phyloP scores from a whole-genome alignment of 78 protist genomes.

The Dictyostelium citrinum region DNA sequence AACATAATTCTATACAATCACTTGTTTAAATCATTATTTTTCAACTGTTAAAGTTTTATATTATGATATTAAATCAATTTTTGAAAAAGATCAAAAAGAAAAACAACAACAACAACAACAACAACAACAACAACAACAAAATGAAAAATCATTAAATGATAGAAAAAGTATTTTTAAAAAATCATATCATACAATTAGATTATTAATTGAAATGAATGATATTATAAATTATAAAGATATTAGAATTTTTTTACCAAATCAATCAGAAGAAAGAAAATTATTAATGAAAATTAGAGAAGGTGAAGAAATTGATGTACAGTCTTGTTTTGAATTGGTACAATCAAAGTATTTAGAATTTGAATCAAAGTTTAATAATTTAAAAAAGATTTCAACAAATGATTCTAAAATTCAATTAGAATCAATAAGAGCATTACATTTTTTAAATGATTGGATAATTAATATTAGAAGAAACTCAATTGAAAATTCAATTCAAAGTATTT shows the following conservation, averaged over 20 bases:
- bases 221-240: neutral
- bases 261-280: neutral
- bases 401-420: neutral
- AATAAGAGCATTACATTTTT: neutral
- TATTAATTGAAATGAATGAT: constrained; percentile 15
- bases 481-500: neutral
- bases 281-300: constrained; percentile 3
- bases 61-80: neutral
- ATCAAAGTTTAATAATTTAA: neutral
- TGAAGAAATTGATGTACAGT: neutral
- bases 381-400: neutral
- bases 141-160: neutral
- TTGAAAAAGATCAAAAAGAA: neutral
- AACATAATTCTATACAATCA: neutral
- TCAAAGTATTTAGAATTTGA: neutral
- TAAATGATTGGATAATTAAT: constrained; percentile 11
- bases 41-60: constrained; percentile 27
- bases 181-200: constrained; percentile 51
- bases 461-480: constrained; percentile 31
- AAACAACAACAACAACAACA: neutral
- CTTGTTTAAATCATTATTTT: constrained; percentile 6
- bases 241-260: neutral
- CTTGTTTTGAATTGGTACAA: neutral
- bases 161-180: constrained; percentile 22
- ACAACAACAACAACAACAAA: neutral